Conservation (phyloP, 768 basidiomycete genomes). For the Infundibulicybe gibba region DNA sequence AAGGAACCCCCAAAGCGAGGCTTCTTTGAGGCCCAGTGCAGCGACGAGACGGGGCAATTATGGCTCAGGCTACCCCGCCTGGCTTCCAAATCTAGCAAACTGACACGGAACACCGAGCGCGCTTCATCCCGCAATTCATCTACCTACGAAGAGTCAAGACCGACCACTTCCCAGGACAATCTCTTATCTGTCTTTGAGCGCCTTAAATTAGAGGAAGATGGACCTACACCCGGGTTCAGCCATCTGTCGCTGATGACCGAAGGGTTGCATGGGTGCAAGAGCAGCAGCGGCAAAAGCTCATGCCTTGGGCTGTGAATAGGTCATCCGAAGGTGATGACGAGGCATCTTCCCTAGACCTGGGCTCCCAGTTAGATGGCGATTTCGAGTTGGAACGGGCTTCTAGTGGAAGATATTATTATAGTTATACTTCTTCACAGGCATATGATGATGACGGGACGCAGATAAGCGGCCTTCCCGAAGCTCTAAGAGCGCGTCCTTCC, state of each 20-base stretch:
- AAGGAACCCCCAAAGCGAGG: conserved; percentile 43
- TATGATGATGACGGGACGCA: conserved; percentile 44
- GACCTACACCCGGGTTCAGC: conserved; percentile 35
- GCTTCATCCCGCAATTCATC: too few relatives aligned
- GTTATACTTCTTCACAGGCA: conserved; percentile 53
- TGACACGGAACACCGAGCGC: too few relatives aligned
- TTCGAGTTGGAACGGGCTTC: conserved; percentile 65
- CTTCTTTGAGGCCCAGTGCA: conserved; percentile 6
- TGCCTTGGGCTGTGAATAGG: conserved; percentile 55
- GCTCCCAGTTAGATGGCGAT: conserved; percentile 50
- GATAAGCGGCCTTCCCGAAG: conserved; percentile 10
- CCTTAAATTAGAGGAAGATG: conserved; percentile 47
- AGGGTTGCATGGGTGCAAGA: conserved; percentile 82
- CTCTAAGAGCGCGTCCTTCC: conserved; percentile 46
- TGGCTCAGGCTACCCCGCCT: too few relatives aligned
- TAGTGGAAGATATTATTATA: conserved; percentile 74
- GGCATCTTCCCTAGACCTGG: conserved; percentile 33
- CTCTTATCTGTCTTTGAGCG: conserved; percentile 52
- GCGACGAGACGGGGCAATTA: too few relatives aligned
- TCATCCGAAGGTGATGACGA: conserved; percentile 54
- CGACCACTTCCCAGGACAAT: conserved; percentile 29
- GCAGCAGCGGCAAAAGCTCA: conserved; percentile 60
- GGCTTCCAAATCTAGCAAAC: too few relatives aligned
- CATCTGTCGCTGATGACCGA: conserved; percentile 54
- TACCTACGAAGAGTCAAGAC: too few relatives aligned